Evolutionary conservation across 2,329 filamentous ascomycete species (phyloP), one percentile per base, ranked within the genome.

Genomic region (Trichoderma aggressivum): DNA sequence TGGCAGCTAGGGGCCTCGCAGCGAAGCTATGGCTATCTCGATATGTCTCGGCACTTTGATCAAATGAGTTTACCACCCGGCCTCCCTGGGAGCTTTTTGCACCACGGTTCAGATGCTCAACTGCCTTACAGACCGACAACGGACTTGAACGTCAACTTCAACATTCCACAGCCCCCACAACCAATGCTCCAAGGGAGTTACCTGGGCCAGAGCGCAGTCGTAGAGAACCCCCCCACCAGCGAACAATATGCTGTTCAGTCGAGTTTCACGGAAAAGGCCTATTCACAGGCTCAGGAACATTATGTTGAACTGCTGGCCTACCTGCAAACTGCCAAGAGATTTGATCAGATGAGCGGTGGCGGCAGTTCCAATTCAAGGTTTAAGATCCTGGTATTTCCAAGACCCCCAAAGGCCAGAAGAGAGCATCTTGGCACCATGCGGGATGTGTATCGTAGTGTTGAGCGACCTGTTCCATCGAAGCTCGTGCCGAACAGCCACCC

Each of bases 251-350:
- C 43, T 18, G 36, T 11, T 36, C 78, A 76, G 39, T 74, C 74
- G 18, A 81, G 81, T 10, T 93, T 93, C 77, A 90, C 89, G 74
- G 91, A 94, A 74, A 91, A 89, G 73, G 88, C 88, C 3, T 81
- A 94, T 28, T 84, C 87, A 16, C 90, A 89, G 81, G 92, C 92
- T n/a, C 90, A 94, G 78, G 86, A 86, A 74, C 87, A 90, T 36
- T 94, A 94, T 79, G 84, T 92, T 61, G 90, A 93, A 73, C 85
- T 95, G 8, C 82, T 94, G 4, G 82, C 88, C 11, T 89, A 88
- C 74, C 83, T 92, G 7, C 89, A 92, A 72, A 86, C 88, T 66
- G 84, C 83, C 24, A 89, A 88, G 71, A 89, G 85, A 75, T 79
- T 82, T 2, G 81, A 81, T 11, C 78, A 82, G 21, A 77, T 78